Conservation (phyloP, 768 basidiomycete species). For the Paxillus involutus region DNA sequence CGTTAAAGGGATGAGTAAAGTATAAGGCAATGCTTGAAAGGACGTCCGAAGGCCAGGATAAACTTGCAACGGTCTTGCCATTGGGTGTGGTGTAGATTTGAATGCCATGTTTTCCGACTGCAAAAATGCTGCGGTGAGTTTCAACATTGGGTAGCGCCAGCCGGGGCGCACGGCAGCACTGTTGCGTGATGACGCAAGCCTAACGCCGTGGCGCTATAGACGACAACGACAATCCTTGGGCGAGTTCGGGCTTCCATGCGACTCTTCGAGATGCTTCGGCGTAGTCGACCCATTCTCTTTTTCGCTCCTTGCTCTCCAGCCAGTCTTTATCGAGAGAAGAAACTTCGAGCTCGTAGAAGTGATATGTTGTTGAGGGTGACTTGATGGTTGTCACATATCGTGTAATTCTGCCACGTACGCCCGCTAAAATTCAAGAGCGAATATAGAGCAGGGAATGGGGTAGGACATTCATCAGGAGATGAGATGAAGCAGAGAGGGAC, state of each 20-base stretch:
- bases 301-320: constrained; percentile 78
- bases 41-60: constrained; percentile 16
- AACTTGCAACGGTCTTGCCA: constrained; percentile 17
- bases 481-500: constrained; percentile 71
- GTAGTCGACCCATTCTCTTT: constrained; percentile 87
- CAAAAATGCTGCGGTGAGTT: constrained; percentile 6
- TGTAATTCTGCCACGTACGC: constrained; percentile 84
- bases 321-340: constrained; percentile 73
- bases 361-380: constrained; percentile 77
- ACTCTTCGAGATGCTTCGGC: constrained; percentile 73
- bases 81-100: constrained; percentile 9
- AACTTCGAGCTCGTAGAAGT: constrained; percentile 90
- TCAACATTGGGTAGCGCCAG: constrained; percentile 13
- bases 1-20: constrained; percentile 25
- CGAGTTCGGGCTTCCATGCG: constrained; percentile 84
- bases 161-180: constrained; percentile 1
- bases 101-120: constrained; percentile 2
- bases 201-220: constrained; percentile 64
- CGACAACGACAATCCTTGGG: constrained; percentile 70
- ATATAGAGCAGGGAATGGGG: constrained; percentile 34
- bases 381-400: constrained; percentile 84
- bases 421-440: constrained; percentile 53
- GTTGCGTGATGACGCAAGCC: constrained; percentile 10
- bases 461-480: constrained; percentile 63
- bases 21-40: constrained; percentile 23